Conservation (phyloP, 495 filamentous ascomycete species). For the Staphylotrichum tortipilum region DNA sequence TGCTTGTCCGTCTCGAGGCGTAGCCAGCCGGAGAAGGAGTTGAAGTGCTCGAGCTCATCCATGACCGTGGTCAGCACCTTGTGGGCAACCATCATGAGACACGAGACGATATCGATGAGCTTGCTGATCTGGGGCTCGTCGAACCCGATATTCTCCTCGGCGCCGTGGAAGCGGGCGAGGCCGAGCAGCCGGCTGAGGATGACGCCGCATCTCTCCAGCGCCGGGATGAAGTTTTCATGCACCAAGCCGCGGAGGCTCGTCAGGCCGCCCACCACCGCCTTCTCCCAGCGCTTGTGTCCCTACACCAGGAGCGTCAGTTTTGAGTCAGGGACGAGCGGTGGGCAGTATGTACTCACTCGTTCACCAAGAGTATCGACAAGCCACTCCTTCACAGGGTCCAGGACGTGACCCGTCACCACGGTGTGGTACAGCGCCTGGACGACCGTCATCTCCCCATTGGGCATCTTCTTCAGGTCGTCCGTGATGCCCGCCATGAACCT, state of each 20-base stretch:
- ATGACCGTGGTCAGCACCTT: conserved; percentile 61
- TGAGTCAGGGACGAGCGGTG: not conserved
- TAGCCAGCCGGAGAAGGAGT: conserved; percentile 76
- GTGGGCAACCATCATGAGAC: conserved; percentile 65
- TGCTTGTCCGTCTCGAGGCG: conserved; percentile 69
- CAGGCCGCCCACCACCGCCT: conserved; percentile 67
- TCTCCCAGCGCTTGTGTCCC: conserved; percentile 95
- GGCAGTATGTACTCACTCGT: conserved; percentile 52
- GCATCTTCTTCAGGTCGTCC: conserved; percentile 46
- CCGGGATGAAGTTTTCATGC: conserved; percentile 81
- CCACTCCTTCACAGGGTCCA: conserved; percentile 72
- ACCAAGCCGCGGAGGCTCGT: conserved; percentile 66
- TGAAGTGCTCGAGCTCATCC: conserved; percentile 71
- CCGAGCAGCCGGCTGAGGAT: conserved; percentile 78
- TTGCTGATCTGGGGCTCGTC: conserved; percentile 43
- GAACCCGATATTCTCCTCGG: conserved; percentile 57
- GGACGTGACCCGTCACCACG: conserved; percentile 75
- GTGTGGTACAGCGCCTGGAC: conserved; percentile 76
- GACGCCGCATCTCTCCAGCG: conserved; percentile 73
- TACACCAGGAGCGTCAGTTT: conserved; percentile 24
- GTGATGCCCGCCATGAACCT: conserved; percentile 68
- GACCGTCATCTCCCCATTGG: conserved; percentile 40
- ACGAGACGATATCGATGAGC: conserved; percentile 62
- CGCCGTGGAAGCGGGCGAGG: conserved; percentile 68
- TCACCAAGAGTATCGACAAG: conserved; percentile 79